Base-by-base conservation (phyloP, 176 grass and related monocot species). In the Saccharum officinarum region DNA sequence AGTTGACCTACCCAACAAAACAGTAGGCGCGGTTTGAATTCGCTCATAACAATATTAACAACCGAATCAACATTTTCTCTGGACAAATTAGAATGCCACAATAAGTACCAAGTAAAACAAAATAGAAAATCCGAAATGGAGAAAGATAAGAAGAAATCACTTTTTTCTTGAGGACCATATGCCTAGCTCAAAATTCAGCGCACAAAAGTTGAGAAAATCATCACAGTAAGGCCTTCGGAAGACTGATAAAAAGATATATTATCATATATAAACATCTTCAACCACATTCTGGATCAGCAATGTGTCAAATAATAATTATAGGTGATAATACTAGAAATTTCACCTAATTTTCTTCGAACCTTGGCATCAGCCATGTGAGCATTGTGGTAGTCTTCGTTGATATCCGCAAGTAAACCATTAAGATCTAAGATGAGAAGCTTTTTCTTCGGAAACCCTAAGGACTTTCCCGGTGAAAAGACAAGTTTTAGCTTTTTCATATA, bases 371-470 rank as follows among this genome's bases (percentile, higher is more conserved):
- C 91, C 82, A 85, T 84, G 67, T 81, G 86, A 90, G 83, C 76
- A 84, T 82, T 90, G 34, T 70, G 77, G 71, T 76, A 83, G 64
- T 94, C 89, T 17, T 71, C 15, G 60, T 90, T 92, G 74, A 98
- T 95, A 86, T 98, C 96, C 15, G 80, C 96, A 88, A 98, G 93
- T 62, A 98, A 92, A 62, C 96, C 96, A 55, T 98, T 98, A 67
- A 98, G 87, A 92, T 98, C 96, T 86, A 98, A 88, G 62, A 98
- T 81, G 85, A 98, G 86, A 84, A 98, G 91, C n/a, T 95, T 98
- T 84, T 87, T 98, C 82, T 72, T 88, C 10, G 47, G 69, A 60
- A 50, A 16, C 30, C 46, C 44, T 80, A 90, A 81, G 42, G 79
- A 52, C 46, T n/a, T 74, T 61, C 76, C 71, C 14, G 39, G 89